Evolutionary conservation across 2,329 filamentous ascomycete species (phyloP).

Genomic region (Fusarium irregulare): DNA sequence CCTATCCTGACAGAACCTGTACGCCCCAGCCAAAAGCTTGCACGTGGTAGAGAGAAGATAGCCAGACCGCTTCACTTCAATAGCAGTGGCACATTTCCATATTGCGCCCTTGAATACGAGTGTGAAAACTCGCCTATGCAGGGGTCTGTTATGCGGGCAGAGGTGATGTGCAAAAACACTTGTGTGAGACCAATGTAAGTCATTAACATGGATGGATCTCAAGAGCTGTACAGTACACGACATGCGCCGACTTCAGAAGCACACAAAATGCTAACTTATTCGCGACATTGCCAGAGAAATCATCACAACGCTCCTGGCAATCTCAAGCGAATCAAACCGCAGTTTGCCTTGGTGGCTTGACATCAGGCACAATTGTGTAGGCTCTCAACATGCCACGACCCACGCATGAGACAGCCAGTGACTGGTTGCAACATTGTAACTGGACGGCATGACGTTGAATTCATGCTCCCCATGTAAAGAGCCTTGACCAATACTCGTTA

Average conservation of each 20-base stretch:
- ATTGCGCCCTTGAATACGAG: neutral
- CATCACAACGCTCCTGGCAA: neutral
- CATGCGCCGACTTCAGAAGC: neutral
- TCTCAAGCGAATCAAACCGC: neutral
- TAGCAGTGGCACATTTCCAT: neutral
- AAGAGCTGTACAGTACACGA: neutral
- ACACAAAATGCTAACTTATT: neutral
- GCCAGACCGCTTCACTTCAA: neutral
- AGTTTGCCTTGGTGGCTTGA: neutral
- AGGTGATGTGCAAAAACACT: neutral
- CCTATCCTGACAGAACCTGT: neutral
- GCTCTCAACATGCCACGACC: slow-evolving; percentile 24
- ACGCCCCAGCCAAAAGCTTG: neutral
- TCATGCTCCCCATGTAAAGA: slow-evolving; percentile 1
- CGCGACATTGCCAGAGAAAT: neutral
- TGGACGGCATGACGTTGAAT: slow-evolving; percentile 5
- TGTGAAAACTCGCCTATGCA: neutral
- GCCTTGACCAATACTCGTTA: slow-evolving; percentile 16
- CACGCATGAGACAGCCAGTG: slow-evolving; percentile 16
- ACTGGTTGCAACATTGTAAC: slow-evolving; percentile 8
- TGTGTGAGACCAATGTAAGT: neutral
- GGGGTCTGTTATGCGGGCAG: neutral
- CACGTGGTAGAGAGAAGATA: neutral
- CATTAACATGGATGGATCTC: neutral
- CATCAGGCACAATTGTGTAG: slow-evolving; percentile 14